Base-by-base conservation (phyloP, 176 grass and related monocot genomes). In the Thinopyrum elongatum region DNA sequence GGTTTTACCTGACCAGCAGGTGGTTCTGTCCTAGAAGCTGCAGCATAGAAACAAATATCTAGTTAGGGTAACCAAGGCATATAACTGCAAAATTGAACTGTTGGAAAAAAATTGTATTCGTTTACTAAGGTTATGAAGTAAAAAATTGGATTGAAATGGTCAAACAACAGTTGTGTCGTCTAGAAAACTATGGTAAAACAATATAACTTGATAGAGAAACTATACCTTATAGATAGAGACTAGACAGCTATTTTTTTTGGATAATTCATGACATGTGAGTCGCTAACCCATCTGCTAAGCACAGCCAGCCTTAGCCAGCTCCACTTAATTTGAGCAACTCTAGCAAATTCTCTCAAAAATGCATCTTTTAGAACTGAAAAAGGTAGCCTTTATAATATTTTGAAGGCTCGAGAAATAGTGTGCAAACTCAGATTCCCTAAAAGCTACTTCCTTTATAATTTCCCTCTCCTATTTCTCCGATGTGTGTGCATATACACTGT, bases 11-110 rank as follows among this genome's bases (percentile, higher is more conserved):
- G 38, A 33, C 82, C 82, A 69, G 41, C 4, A 14, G 82, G 82
- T 2, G 90, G 86, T 21, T 78, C 86, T 22, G 83, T 86, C 61
- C 25, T 85, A 7, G 86, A 85, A 78, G 0, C 90, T 91, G 69
- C 35, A 39, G 22, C 35, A 39, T 41, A 15, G 28, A 67, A 67
- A 4, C 14, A 19, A 33, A 67, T 33, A 67, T 31, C 28, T 33
- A 31, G 64, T 66, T 66, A 66, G 28, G 5, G 27, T 11, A 65
- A 65, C 11, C 5, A 65, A 29, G 13, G 26, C 26, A 65, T 11
- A 6, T 27, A 25, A 65, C 26, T 65, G 62, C 62, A 65, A 7
- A 46, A 14, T n/a, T 11, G 47, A 51, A 16, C 3, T 51, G 13
- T 51, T 33, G 6, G 4, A 4, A 17, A 17, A 31, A 19, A 8